Conservation (phyloP, 2,329 filamentous ascomycete genomes). For the Sclerotinia nivalis region DNA sequence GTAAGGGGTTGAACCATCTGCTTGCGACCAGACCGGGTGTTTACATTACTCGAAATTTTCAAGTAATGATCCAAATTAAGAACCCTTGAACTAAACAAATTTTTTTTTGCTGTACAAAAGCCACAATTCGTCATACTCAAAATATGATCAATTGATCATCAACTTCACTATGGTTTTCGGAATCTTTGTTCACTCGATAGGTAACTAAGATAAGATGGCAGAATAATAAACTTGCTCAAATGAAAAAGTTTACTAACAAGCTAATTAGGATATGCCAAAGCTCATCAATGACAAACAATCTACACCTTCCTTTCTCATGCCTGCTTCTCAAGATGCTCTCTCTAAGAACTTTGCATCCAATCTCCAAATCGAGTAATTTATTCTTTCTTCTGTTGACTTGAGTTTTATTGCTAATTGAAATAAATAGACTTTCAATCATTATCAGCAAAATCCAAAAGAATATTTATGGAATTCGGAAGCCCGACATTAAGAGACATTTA, state of each 20-base stretch:
- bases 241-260: not conserved
- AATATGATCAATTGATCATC: not conserved
- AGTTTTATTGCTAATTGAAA: not conserved
- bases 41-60: no score
- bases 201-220: not conserved
- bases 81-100: no score
- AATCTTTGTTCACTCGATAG: not conserved
- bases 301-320: not conserved
- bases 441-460: not conserved
- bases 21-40: no score
- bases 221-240: not conserved
- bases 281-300: not conserved
- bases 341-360: not conserved
- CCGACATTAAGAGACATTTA: not conserved
- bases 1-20: not conserved
- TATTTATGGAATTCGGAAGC: not conserved
- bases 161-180: not conserved
- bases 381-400: not conserved
- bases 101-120: no score
- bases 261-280: constrained; percentile 6
- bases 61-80: no score
- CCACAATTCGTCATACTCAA: no score
- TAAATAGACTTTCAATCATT: not conserved
- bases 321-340: not conserved
- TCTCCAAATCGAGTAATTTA: not conserved